These are phyloP conservation scores for Artomyces pyxidatus DNA, from an alignment of 768 basidiomycete genomes.

Conservation along the genomic window DNA sequence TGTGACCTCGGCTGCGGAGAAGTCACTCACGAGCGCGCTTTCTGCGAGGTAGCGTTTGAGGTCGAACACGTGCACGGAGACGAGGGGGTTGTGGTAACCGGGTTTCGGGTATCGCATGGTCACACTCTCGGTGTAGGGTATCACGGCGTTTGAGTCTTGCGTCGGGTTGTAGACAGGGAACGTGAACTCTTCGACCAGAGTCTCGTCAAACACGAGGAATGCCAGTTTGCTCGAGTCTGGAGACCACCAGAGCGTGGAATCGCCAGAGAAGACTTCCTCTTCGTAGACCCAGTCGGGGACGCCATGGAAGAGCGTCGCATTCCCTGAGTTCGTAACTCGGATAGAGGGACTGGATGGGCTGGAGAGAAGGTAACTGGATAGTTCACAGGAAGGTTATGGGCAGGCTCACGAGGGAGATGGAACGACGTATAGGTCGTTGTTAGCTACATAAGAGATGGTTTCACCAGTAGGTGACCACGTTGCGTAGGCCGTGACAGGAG, in stretches of 20 bases:
- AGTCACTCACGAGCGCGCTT: background rate
- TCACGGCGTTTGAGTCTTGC: slow-evolving; percentile 53
- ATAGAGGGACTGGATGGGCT: slow-evolving; percentile 39
- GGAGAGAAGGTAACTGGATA: slow-evolving; percentile 17
- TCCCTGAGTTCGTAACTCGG: slow-evolving; percentile 76
- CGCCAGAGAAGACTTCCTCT: slow-evolving; percentile 73
- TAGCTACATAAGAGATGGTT: slow-evolving; percentile 77
- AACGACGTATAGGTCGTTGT: slow-evolving; percentile 86
- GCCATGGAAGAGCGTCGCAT: slow-evolving; percentile 82
- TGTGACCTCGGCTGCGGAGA: slow-evolving; percentile 35
- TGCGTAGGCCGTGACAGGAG: slow-evolving; percentile 70
- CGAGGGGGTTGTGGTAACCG: slow-evolving; percentile 83
- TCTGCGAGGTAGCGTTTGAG: slow-evolving; percentile 40
- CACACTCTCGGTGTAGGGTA: slow-evolving; percentile 64
- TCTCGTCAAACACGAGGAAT: slow-evolving; percentile 85
- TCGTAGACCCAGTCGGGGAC: slow-evolving; percentile 98
- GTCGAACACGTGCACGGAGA: slow-evolving; percentile 78
- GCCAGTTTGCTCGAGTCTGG: slow-evolving; percentile 71
- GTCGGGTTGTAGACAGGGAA: slow-evolving; percentile 93
- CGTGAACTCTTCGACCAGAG: slow-evolving; percentile 73
- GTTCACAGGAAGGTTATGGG: background rate
- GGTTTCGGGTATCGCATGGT: slow-evolving; percentile 84
- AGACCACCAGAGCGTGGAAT: slow-evolving; percentile 87
- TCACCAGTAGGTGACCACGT: slow-evolving; percentile 83
- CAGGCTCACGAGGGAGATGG: slow-evolving; percentile 58